Conservation (phyloP, 441 rosid genomes). For the Bocquillonia castaneifolia region DNA sequence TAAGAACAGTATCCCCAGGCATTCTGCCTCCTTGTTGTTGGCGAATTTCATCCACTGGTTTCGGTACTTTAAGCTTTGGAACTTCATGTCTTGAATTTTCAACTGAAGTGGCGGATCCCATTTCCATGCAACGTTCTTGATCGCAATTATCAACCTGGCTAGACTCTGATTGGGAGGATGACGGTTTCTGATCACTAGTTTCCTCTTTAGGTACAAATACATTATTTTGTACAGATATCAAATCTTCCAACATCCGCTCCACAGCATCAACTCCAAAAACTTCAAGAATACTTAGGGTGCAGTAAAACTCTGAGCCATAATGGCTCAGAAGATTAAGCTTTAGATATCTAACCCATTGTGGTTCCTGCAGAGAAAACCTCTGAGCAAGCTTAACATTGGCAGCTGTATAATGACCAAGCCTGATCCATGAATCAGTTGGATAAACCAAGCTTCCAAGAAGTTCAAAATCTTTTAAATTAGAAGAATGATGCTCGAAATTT, state of each 20-base stretch:
- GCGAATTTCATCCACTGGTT: constrained; percentile 58
- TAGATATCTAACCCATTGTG: constrained; percentile 80
- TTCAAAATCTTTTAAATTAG: constrained; percentile 77
- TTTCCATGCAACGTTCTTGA: constrained; percentile 28
- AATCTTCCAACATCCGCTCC: constrained; percentile 84
- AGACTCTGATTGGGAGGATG: constrained; percentile 31
- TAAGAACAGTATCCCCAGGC: constrained; percentile 84
- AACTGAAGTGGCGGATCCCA: constrained; percentile 29
- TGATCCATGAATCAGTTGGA: constrained; percentile 70
- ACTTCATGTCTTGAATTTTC: constrained; percentile 37
- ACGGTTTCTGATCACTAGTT: constrained; percentile 26
- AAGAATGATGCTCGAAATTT: constrained; percentile 87
- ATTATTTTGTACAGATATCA: constrained; percentile 61
- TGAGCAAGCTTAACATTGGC: constrained; percentile 70
- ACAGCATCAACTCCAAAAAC: constrained; percentile 90
- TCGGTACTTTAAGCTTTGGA: constrained; percentile 29
- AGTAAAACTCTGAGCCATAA: constrained; percentile 82
- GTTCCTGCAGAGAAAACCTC: constrained; percentile 56
- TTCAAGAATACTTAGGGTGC: constrained; percentile 77
- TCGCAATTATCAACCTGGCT: constrained; percentile 35
- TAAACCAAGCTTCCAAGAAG: constrained; percentile 71
- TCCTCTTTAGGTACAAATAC: constrained; percentile 42
- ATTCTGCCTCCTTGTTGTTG: constrained; percentile 81
- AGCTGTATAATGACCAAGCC: constrained; percentile 75
- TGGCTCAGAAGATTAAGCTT: constrained; percentile 70